phyloP scores from a whole-genome alignment of 2,329 filamentous ascomycete species.

The Aspergillus sergii region DNA sequence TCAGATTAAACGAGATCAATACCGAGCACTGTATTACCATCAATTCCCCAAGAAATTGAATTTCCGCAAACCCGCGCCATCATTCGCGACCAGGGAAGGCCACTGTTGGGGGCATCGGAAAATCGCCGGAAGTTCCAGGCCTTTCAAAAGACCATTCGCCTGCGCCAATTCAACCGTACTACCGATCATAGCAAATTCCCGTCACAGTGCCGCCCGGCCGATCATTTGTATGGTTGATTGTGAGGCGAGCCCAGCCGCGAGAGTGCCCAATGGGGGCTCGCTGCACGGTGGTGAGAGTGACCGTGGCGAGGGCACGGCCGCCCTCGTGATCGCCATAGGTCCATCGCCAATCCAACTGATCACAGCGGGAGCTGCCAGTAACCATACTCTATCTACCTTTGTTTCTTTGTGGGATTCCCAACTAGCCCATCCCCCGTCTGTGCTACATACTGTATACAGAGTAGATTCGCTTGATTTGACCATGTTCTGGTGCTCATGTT shows the following conservation, averaged over 20 bases:
- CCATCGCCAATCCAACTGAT: slow-evolving; percentile 1
- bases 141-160: not conserved
- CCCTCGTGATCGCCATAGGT: slow-evolving; percentile 18
- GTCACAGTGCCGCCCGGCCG: not conserved
- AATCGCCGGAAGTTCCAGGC: not conserved
- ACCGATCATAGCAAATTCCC: not conserved
- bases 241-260: not conserved
- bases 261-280: slow-evolving; percentile 14
- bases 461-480: not conserved
- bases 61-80: not conserved
- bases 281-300: slow-evolving; percentile 12
- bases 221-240: not conserved
- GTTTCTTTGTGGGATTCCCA: not conserved
- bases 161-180: not conserved
- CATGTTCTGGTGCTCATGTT: not conserved
- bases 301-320: slow-evolving; percentile 11
- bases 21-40: not conserved
- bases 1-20: not conserved
- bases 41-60: not conserved
- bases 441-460: not conserved
- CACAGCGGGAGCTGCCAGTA: not conserved
- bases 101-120: not conserved
- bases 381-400: not conserved
- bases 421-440: not conserved
- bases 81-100: not conserved